Evolutionary conservation across 2,329 filamentous ascomycete genomes (phyloP), one percentile per base, ranked within the genome.

Genomic region (Chrysoporthe deuterocubensis): DNA sequence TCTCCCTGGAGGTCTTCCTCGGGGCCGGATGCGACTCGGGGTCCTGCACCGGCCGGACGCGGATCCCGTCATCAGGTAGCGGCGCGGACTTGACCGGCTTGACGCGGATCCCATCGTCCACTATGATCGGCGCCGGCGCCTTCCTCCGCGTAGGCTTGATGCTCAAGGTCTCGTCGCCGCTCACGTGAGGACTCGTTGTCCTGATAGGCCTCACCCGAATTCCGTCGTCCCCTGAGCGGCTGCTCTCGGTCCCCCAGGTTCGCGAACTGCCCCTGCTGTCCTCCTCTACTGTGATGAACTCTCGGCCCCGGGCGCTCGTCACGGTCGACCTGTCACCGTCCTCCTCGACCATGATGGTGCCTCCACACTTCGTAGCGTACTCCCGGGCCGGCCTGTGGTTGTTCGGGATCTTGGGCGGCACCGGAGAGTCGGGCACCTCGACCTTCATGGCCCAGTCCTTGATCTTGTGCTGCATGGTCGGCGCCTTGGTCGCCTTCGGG

Each of bases 391-490:
- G 68, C 32, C 18, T 61, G 18, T 58, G 52, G 14, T 65, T 59
- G 54, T 70, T 71, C 4, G 71, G 78, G 73, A 75, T 78, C 64
- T 76, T 82, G 57, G 78, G 76, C 1, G 78, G 74, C 14, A 76
- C 74, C 5, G 77, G 73, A 9, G 78, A 74, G 21, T 84, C 81
- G 1, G 84, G 81, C 1, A 82, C 72, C 70, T 89, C 85, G 8
- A 89, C 83, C 71, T 82, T 82, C 62, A 78, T 81, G 0, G 87
- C 87, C 89, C 88, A 90, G 60, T 88, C 85, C 71, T 85, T 84
- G 70, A 90, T 85, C 75, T 89, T 90, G 71, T 79, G 85, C 59
- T 86, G 81, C 4, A 88, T 81, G 0, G 85, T 78, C 3, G 87
- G 86, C 71, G 88, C 89, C 44, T 81, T 79, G 7, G 82, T 80